These are phyloP conservation scores for Xerocomus potaroensis DNA, from an alignment of 768 basidiomycete genomes.

Conservation along the genomic window DNA sequence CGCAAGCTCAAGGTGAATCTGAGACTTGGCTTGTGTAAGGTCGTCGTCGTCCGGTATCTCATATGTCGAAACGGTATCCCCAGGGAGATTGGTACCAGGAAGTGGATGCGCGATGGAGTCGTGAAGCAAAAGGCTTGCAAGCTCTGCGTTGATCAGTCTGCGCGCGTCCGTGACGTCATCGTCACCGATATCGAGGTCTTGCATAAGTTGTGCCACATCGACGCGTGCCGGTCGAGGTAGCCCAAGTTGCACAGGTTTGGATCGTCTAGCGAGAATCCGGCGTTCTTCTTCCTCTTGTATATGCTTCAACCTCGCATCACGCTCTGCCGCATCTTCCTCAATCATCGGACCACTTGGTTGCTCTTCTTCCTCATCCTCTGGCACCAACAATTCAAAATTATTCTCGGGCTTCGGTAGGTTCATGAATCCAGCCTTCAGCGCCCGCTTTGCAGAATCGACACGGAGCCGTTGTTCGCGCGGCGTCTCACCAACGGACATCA, in stretches of 20 bases:
- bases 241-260: conserved; percentile 72
- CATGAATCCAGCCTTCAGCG: conserved; percentile 77
- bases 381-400: conserved; percentile 92
- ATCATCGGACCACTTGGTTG: conserved; percentile 16
- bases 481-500: conserved; percentile 54
- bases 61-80: conserved; percentile 65
- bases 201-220: conserved; percentile 60
- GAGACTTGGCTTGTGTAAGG: conserved; percentile 61
- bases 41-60: conserved; percentile 73
- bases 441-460: conserved; percentile 61
- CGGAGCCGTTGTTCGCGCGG: conserved; percentile 73
- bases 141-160: conserved; percentile 69
- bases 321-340: conserved; percentile 90
- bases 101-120: conserved; percentile 86
- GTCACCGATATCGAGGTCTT: conserved; percentile 52
- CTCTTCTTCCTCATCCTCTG: conserved; percentile 74
- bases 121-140: conserved; percentile 76
- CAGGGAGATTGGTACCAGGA: conserved; percentile 79
- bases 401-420: conserved; percentile 91
- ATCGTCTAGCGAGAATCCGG: conserved; percentile 76
- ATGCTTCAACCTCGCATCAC: conserved; percentile 70
- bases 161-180: conserved; percentile 48
- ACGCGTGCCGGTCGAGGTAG: conserved; percentile 87
- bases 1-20: conserved; percentile 80
- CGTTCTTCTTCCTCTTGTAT: conserved; percentile 72